Conservation (phyloP, 139 green algal genomes). For the Chlorella sp. region DNA sequence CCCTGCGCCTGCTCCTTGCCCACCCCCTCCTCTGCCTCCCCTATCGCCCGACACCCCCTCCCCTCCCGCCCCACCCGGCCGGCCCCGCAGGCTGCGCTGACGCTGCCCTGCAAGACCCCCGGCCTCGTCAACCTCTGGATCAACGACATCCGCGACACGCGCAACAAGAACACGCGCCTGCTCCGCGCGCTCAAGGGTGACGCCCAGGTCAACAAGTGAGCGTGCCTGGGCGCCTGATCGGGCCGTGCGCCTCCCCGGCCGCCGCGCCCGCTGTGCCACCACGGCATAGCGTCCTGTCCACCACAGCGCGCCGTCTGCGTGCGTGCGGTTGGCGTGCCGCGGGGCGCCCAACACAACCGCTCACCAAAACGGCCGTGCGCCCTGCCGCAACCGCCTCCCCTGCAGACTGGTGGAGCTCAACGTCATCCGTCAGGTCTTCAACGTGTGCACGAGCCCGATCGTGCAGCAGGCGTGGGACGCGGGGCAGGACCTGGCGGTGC, state of each 20-base stretch:
- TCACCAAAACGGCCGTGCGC: neutral
- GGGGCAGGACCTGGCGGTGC: slow-evolving; percentile 68
- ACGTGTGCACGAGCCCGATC: slow-evolving; percentile 71
- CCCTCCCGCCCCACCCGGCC: too few species aligned
- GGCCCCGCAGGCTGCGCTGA: slow-evolving; percentile 55
- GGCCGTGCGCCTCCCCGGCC: too few species aligned
- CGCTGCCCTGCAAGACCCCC: slow-evolving; percentile 33
- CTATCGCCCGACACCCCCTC: too few species aligned
- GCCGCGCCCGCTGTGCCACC: too few species aligned
- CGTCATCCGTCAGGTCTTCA: slow-evolving; percentile 59
- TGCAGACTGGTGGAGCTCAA: slow-evolving; percentile 44
- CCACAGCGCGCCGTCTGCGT: too few species aligned
- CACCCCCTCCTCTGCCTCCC: too few species aligned
- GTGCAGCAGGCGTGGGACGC: slow-evolving; percentile 79
- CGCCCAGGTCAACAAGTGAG: slow-evolving; percentile 1
- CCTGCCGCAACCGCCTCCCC: too few species aligned
- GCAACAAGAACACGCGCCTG: slow-evolving; percentile 22
- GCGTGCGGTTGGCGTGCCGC: too few species aligned
- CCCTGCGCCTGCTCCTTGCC: too few species aligned
- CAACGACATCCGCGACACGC: slow-evolving; percentile 56
- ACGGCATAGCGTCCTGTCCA: too few species aligned
- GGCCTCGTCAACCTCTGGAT: slow-evolving; percentile 80
- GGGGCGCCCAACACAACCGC: too few species aligned
- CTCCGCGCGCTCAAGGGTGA: slow-evolving; percentile 35
- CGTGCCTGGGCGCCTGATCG: too few species aligned